Base-by-base conservation (phyloP, 108 stramenopile genomes). In the Conticribra weissflogii region DNA sequence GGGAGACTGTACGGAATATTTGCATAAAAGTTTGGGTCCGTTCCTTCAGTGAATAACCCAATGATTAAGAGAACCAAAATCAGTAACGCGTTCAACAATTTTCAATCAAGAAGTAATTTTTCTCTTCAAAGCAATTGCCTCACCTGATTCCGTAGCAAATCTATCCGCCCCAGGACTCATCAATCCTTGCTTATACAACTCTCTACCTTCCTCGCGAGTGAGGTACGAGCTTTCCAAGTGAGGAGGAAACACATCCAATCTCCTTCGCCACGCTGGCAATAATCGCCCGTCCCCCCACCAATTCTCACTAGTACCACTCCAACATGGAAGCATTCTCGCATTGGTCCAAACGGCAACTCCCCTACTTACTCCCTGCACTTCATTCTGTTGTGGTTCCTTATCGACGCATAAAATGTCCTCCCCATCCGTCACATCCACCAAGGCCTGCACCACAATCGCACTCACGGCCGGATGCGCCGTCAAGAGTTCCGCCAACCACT, bases 381-480 rank as follows among this genome's bases (percentile, higher is more conserved):
- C 51, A 53, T 32, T 17, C 14, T 29, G 19, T 4, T 41, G n/a
- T 46, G 14, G 19, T 24, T 22, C 52, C n/a, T 65, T 52, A 23
- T 51, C 18, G 23, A 19, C 22, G 47, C 71, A 89, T 65, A 94
- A 71, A 23, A 54, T 50, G 50, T 90, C 85, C 23, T 89, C 79
- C 0, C 83, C 74, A 14, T 79, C 61, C 9, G 79, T 76, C 8
- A 88, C 87, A 66, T 95, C 89, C 16, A 93, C 87, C 65, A 95
- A 72, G 12, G 88, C 90, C 54, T 95, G 88, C 0, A 95, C 91
- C 21, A 91, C 82, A 49, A 95, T 57, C 17, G 83, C 91, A 2
- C 82, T 83, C 7, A 92, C 94, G 7, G 85, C 86, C 15, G 91
- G 94, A 80, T 95, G 94, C 8, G 83, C 86, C 0, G 84, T 63